A percentile compares a stretch with the other conserved stretches of the same genome.
Evolutionary conservation across 257 asterid genomes (phyloP).

Genomic region (Solanum ahanhuiri): DNA sequence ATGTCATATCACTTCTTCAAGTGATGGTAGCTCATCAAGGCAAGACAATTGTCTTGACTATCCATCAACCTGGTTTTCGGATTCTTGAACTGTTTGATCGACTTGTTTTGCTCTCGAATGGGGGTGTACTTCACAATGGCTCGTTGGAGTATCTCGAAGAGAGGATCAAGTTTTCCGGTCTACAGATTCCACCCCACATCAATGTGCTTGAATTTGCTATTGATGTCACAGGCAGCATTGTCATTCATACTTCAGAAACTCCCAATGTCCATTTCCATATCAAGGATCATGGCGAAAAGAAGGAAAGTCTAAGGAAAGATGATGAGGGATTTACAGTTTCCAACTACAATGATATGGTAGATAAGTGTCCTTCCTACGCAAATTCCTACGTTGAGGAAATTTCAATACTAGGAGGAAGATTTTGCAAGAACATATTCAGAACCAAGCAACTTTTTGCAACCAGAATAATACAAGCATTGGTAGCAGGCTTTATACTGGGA

Average conservation of each 20-base stretch:
- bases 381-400: slow-evolving; percentile 41
- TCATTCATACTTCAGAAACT: slow-evolving; percentile 16
- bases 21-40: slow-evolving; percentile 32
- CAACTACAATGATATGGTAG: background rate
- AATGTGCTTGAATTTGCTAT: slow-evolving; percentile 77
- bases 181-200: slow-evolving; percentile 45
- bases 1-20: slow-evolving; percentile 38
- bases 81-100: slow-evolving; percentile 60
- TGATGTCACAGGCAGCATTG: slow-evolving; percentile 24
- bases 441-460: slow-evolving; percentile 67
- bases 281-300: background rate
- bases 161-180: slow-evolving; percentile 28
- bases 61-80: slow-evolving; percentile 84
- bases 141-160: slow-evolving; percentile 40
- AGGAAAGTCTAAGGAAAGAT: background rate
- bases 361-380: slow-evolving; percentile 11
- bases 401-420: slow-evolving; percentile 46
- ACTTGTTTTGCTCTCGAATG: slow-evolving; percentile 54
- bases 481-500: slow-evolving; percentile 57
- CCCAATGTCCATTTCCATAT: background rate
- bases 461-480: slow-evolving; percentile 42
- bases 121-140: slow-evolving; percentile 52
- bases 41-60: slow-evolving; percentile 61
- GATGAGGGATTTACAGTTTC: background rate
- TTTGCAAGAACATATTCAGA: slow-evolving; percentile 60